Percentiles rank a stretch among this genome's conserved stretches.
Evolutionary conservation across 768 basidiomycete species (phyloP).

Genomic region (Tulasnella sp.): DNA sequence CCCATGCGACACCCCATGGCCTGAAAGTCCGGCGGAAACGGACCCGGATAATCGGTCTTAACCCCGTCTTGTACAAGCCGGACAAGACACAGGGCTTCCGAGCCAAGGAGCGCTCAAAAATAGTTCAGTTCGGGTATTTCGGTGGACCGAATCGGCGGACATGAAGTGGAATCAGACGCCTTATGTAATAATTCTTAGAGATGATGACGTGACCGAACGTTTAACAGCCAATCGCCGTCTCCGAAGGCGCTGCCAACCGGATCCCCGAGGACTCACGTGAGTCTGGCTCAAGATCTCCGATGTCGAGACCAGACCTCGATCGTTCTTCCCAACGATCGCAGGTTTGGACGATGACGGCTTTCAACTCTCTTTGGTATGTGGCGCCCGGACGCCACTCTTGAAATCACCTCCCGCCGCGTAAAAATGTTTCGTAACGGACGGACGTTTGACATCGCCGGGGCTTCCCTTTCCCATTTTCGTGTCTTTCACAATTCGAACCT

Average conservation of each 20-base stretch:
- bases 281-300: not conserved
- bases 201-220: not conserved
- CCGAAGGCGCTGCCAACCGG: not conserved
- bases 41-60: not conserved
- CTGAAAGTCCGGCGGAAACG: not conserved
- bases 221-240: not conserved
- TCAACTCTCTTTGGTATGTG: too few species aligned
- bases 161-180: not conserved
- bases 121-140: not conserved
- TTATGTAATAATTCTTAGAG: not conserved
- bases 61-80: not conserved
- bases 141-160: not conserved
- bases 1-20: not conserved
- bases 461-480: too few species aligned
- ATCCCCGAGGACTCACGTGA: not conserved
- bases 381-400: too few species aligned
- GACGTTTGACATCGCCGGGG: too few species aligned
- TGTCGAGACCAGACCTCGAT: not conserved
- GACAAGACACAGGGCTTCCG: too few species aligned
- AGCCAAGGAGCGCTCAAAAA: not conserved
- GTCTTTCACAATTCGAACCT: too few species aligned
- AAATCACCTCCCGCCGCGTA: too few species aligned
- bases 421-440: too few species aligned
- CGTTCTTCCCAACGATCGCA: not conserved
- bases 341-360: too few species aligned